phyloP scores from a whole-genome alignment of 1,139 yeast species.

The Scheffersomyces illinoinensis region DNA sequence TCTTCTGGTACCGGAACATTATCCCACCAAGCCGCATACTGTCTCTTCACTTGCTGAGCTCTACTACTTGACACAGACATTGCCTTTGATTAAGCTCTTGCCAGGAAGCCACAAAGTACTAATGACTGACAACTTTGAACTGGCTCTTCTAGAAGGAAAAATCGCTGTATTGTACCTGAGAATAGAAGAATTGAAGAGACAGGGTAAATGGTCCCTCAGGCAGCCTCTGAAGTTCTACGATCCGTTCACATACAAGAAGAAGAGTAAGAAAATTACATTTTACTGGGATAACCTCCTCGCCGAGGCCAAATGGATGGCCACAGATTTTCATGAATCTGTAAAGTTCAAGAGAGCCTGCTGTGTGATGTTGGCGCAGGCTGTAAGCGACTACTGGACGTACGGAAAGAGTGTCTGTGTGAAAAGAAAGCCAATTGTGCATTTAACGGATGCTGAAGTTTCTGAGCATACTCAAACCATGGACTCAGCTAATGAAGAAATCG shows the following conservation, averaged over 20 bases:
- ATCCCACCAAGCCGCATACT: slow-evolving; percentile 42
- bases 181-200: slow-evolving; percentile 86
- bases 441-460: slow-evolving; percentile 13
- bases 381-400: slow-evolving; percentile 73
- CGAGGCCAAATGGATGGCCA: slow-evolving; percentile 85
- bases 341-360: slow-evolving; percentile 73
- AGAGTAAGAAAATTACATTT: slow-evolving; percentile 35
- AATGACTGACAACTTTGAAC: slow-evolving; percentile 81
- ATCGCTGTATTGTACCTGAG: slow-evolving; percentile 89
- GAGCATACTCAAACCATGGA: neutral
- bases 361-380: slow-evolving; percentile 66
- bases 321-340: slow-evolving; percentile 71
- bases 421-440: slow-evolving; percentile 32
- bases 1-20: slow-evolving; percentile 44
- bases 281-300: slow-evolving; percentile 77
- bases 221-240: slow-evolving; percentile 76
- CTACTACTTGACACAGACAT: slow-evolving; percentile 82
- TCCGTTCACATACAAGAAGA: slow-evolving; percentile 52
- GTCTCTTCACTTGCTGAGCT: slow-evolving; percentile 79
- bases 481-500: slow-evolving; percentile 5
- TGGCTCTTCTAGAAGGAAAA: slow-evolving; percentile 88
- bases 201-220: slow-evolving; percentile 87
- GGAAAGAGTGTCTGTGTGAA: slow-evolving; percentile 72
- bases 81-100: slow-evolving; percentile 77
- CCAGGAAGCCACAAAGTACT: slow-evolving; percentile 86